Evolutionary conservation across 768 basidiomycete species (phyloP).

Genomic region (Leucocoprinus birnbaumii): DNA sequence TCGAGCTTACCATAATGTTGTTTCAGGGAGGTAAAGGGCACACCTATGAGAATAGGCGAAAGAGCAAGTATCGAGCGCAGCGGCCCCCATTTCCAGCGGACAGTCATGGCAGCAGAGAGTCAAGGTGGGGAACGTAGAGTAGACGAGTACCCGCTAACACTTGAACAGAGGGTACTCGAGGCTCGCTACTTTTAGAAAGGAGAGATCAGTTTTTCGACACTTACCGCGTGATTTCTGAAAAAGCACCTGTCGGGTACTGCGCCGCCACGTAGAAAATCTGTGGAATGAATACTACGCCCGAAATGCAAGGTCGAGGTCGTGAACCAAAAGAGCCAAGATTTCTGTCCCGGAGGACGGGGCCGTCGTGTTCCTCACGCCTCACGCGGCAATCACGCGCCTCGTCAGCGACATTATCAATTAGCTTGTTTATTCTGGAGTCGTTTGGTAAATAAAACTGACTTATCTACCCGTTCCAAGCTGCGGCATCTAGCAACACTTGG

Average conservation of each 20-base stretch:
- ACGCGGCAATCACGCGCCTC: slow-evolving; percentile 4
- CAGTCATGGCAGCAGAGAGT: slow-evolving; percentile 20
- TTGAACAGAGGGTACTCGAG: slow-evolving; percentile 2
- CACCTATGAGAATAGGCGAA: slow-evolving; percentile 49
- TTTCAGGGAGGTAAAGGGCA: slow-evolving; percentile 43
- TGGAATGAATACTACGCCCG: not conserved
- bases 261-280: not conserved
- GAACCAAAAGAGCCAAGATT: not conserved
- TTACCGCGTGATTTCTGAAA: slow-evolving; percentile 6
- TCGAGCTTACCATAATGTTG: slow-evolving; percentile 44
- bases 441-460: too few relatives aligned
- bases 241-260: not conserved
- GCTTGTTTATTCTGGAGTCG: too few relatives aligned
- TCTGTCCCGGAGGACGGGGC: not conserved
- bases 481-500: too few relatives aligned
- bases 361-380: not conserved
- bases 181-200: slow-evolving; percentile 6
- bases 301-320: not conserved
- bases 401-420: too few relatives aligned
- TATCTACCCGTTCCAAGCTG: too few relatives aligned
- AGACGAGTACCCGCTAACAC: not conserved
- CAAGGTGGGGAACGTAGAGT: not conserved
- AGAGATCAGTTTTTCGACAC: not conserved
- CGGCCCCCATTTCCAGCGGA: slow-evolving; percentile 50
- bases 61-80: slow-evolving; percentile 53